Evolutionary conservation across 1,139 yeast species (phyloP).

Genomic region (Casaregolazyma lundiana): DNA sequence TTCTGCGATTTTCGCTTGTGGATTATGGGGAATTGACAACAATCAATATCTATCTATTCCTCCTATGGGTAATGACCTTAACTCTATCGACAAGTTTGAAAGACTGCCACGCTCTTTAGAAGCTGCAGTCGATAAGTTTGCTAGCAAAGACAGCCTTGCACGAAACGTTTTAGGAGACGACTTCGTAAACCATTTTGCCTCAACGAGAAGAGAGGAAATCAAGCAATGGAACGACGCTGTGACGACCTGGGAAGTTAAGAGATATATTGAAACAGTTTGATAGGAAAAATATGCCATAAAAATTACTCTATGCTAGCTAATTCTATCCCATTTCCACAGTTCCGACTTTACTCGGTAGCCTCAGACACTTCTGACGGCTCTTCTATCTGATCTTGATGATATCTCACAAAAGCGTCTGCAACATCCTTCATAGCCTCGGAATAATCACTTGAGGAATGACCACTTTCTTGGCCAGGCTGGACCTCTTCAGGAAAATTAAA

Average conservation of each 20-base stretch:
- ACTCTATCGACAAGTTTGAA: conserved; percentile 20
- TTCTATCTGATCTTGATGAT: neutral
- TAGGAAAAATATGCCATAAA: neutral
- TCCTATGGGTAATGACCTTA: conserved; percentile 29
- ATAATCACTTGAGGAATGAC: neutral
- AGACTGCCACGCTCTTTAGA: conserved; percentile 30
- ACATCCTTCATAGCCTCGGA: neutral
- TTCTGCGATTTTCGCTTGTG: conserved; percentile 35
- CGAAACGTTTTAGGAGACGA: conserved; percentile 34
- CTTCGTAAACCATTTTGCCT: conserved; percentile 37
- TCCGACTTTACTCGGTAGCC: no score
- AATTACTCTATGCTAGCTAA: neutral
- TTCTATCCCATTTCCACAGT: no score
- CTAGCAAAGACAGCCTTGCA: conserved; percentile 29
- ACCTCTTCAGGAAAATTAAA: neutral
- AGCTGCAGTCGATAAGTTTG: conserved; percentile 30
- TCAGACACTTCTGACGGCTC: neutral
- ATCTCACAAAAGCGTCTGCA: neutral
- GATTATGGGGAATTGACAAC: conserved; percentile 32
- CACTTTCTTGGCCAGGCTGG: neutral
- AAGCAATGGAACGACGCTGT: conserved; percentile 34
- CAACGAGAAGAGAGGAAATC: conserved; percentile 33
- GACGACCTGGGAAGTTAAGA: conserved; percentile 35
- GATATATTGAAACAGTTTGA: conserved; percentile 34
- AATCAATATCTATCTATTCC: conserved; percentile 27